phyloP scores from a whole-genome alignment of 2,329 filamentous ascomycete species.

The Fusarium annulatum region DNA sequence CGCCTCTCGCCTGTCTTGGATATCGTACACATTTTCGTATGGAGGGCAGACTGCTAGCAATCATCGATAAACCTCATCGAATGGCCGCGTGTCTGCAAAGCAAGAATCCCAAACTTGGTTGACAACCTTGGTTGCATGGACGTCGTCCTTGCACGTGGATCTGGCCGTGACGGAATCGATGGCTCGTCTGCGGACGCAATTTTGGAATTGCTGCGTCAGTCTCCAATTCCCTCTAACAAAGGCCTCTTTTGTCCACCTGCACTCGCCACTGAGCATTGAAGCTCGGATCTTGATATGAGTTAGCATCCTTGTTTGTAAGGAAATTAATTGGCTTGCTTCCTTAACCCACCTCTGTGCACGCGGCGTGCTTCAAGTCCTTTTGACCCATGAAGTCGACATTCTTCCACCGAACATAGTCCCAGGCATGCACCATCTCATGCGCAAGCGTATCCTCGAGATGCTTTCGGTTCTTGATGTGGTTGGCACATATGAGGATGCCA shows the following conservation, averaged over 20 bases:
- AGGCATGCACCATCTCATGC: constrained; percentile 98
- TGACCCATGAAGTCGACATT: constrained; percentile 76
- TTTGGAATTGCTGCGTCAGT: constrained; percentile 91
- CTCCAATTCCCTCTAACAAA: constrained; percentile 87
- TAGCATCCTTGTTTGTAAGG: neutral
- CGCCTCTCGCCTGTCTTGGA: constrained; percentile 14
- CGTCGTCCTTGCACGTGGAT: constrained; percentile 84
- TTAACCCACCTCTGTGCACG: constrained; percentile 85
- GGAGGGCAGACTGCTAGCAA: neutral
- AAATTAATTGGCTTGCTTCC: neutral
- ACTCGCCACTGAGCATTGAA: constrained; percentile 92
- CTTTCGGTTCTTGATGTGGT: constrained; percentile 81
- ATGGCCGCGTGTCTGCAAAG: constrained; percentile 92
- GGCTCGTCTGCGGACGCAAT: constrained; percentile 87
- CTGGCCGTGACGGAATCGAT: constrained; percentile 81
- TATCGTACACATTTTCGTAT: constrained; percentile 40
- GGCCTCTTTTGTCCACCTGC: constrained; percentile 87
- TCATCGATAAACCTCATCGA: constrained; percentile 94
- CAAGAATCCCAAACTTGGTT: constrained; percentile 99
- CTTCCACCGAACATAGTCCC: constrained; percentile 92
- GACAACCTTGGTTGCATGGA: constrained; percentile 86
- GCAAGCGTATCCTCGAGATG: constrained; percentile 94
- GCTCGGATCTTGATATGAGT: constrained; percentile 78
- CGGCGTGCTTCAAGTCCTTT: constrained; percentile 84
- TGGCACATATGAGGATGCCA: constrained; percentile 93